Percentiles rank a stretch among this genome's conserved stretches.
Conservation (phyloP, 139 green algal species). For the Choricystis sp. region DNA sequence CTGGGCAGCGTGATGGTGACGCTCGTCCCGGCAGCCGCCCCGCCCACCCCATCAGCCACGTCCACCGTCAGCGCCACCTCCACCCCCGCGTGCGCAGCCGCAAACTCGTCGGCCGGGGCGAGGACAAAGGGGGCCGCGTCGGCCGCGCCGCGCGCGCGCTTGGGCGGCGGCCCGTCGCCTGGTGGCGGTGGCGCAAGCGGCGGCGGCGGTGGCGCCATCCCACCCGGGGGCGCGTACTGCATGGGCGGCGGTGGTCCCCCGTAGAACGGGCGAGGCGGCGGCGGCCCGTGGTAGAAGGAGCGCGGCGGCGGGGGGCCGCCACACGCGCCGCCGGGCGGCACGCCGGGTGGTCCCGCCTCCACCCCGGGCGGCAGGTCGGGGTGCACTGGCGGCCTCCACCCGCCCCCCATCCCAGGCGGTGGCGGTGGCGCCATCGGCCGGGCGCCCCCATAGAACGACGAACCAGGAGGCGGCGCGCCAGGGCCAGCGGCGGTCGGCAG, state of each 20-base stretch:
- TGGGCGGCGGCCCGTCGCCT: conserved; percentile 32
- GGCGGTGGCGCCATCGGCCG: too few species aligned
- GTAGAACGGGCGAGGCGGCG: neutral
- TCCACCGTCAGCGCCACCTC: conserved; percentile 46
- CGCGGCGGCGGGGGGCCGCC: conserved; percentile 3
- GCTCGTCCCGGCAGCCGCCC: too few species aligned
- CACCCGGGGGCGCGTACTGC: conserved; percentile 2
- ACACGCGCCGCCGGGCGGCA: neutral
- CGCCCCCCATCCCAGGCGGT: too few species aligned
- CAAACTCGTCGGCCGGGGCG: conserved; percentile 59
- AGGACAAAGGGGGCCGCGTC: conserved; percentile 43
- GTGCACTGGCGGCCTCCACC: too few species aligned
- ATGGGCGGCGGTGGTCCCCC: neutral
- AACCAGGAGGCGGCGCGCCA: too few species aligned
- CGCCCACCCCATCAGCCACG: conserved; percentile 40
- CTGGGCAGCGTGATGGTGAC: too few species aligned
- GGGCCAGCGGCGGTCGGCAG: conserved; percentile 3
- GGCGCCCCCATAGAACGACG: too few species aligned
- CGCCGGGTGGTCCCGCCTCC: conserved; percentile 3
- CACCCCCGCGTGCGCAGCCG: conserved; percentile 26
- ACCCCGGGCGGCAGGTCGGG: neutral
- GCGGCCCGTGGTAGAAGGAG: neutral
- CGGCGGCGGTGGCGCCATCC: conserved; percentile 13
- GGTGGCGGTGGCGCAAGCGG: conserved; percentile 23
- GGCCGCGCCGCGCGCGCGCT: conserved; percentile 30